These are phyloP conservation scores for Botrytis porri DNA, from an alignment of 2,329 filamentous ascomycete species.

Conservation along the genomic window DNA sequence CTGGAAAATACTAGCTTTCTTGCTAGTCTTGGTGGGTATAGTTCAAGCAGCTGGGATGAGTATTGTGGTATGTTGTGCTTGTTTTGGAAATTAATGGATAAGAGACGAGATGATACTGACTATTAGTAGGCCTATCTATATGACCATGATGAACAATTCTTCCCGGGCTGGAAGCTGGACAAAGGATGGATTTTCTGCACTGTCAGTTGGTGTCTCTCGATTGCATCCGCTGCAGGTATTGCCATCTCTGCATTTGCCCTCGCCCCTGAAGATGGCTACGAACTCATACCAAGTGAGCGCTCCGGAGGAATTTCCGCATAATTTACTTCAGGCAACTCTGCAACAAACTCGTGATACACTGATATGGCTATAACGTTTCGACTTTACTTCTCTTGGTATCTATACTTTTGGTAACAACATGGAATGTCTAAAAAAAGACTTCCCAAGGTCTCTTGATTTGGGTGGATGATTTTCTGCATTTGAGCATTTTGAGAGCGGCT, in stretches of 20 bases:
- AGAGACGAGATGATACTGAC: slow-evolving; percentile 9
- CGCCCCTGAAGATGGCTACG: slow-evolving; percentile 81
- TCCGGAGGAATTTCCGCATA: slow-evolving; percentile 10
- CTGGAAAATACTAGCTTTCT: slow-evolving; percentile 70
- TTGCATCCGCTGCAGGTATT: slow-evolving; percentile 57
- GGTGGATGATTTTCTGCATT: not conserved
- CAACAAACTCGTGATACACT: not conserved
- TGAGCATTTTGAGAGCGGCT: slow-evolving; percentile 10
- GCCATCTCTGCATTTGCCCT: slow-evolving; percentile 65
- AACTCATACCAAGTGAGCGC: slow-evolving; percentile 58
- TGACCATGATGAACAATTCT: slow-evolving; percentile 80
- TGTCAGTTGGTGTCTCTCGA: slow-evolving; percentile 52
- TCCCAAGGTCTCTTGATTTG: not conserved
- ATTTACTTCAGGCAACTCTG: not conserved
- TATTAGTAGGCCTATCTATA: slow-evolving; percentile 71
- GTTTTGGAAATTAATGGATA: not conserved
- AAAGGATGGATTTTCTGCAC: slow-evolving; percentile 72
- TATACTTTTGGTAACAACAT: slow-evolving; percentile 2
- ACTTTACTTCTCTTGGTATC: not conserved
- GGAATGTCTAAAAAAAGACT: not conserved
- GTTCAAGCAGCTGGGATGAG: slow-evolving; percentile 75
- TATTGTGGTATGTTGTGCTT: slow-evolving; percentile 65
- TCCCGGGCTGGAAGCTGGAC: slow-evolving; percentile 77
- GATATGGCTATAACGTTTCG: not conserved
- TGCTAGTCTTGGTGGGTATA: slow-evolving; percentile 64